These are phyloP conservation scores for Onygena corvina DNA, from an alignment of 2,329 filamentous ascomycete species.

Conservation along the genomic window DNA sequence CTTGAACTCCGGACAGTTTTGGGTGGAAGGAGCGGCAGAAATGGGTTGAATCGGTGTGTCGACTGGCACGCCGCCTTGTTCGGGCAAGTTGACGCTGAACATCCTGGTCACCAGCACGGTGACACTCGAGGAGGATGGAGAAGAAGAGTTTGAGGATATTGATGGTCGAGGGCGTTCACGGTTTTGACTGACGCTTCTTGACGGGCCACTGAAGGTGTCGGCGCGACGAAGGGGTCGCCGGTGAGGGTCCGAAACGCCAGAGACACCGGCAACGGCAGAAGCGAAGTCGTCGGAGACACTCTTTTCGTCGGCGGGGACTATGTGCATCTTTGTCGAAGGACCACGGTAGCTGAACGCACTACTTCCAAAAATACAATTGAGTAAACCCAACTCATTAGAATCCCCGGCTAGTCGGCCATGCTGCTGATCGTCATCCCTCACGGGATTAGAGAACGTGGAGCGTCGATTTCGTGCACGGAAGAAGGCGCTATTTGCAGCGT, in stretches of 20 bases:
- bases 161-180: constrained; percentile 21
- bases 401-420: constrained; percentile 33
- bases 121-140: constrained; percentile 30
- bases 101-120: constrained; percentile 48
- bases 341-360: constrained; percentile 46
- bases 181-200: constrained; percentile 14
- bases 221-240: constrained; percentile 20
- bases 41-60: constrained; percentile 25
- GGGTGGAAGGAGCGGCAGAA: constrained; percentile 22
- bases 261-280: constrained; percentile 14
- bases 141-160: constrained; percentile 12
- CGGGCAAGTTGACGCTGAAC: constrained; percentile 46
- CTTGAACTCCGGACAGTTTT: constrained; percentile 27
- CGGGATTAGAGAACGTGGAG: constrained; percentile 33
- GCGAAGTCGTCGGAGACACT: constrained; percentile 18
- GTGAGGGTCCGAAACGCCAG: constrained; percentile 19
- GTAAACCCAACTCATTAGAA: constrained; percentile 40
- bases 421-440: constrained; percentile 25
- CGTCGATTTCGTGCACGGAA: constrained; percentile 34
- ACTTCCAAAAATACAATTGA: constrained; percentile 52
- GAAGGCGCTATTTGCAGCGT: constrained; percentile 28
- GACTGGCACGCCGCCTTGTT: constrained; percentile 29
- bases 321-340: constrained; percentile 50
- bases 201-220: constrained; percentile 27
- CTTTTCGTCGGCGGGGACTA: constrained; percentile 37